Evolutionary conservation across 164 flowering plant species (phyloP).

Genomic region (Dillenia suffruticosa): DNA sequence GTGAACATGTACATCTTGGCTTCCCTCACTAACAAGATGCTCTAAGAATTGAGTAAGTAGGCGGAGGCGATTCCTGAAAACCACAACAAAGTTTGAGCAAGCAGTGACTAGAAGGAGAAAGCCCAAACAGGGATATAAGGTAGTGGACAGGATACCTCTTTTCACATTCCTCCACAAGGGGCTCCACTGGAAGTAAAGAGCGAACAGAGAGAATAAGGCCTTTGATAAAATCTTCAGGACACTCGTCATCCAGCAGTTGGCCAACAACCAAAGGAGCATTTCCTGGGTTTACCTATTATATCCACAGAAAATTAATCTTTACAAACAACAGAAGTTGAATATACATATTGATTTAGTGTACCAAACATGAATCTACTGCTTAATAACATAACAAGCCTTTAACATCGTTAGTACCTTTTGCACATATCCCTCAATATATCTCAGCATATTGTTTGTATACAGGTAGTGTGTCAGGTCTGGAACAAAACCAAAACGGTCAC

Average conservation of each 20-base stretch:
- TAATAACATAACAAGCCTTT: not conserved
- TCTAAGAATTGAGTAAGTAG: constrained; percentile 96
- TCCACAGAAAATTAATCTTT: not conserved
- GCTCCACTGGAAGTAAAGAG: constrained; percentile 98
- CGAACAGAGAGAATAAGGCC: constrained; percentile 86
- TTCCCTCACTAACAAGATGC: constrained; percentile 99
- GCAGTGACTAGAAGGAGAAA: not conserved
- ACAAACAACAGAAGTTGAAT: not conserved
- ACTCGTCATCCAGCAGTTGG: constrained; percentile 97
- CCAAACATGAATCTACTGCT: not conserved
- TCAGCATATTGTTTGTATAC: constrained; percentile 92
- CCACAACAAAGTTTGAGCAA: constrained; percentile 12
- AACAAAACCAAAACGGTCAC: constrained; percentile 99
- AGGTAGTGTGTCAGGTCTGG: constrained; percentile 98
- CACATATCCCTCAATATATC: constrained; percentile 98
- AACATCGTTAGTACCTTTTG: constrained; percentile 58
- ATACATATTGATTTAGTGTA: not conserved
- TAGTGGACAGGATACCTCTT: constrained; percentile 56
- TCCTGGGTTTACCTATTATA: constrained; percentile 83
- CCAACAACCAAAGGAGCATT: constrained; percentile 99
- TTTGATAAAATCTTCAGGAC: constrained; percentile 99
- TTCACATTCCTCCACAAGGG: constrained; percentile 97
- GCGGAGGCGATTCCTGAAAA: constrained; percentile 90
- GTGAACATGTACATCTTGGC: constrained; percentile 99
- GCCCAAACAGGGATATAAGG: not conserved